These are phyloP conservation scores for Cladophialophora yegresii DNA, from an alignment of 2,329 filamentous ascomycete genomes.

Conservation along the genomic window DNA sequence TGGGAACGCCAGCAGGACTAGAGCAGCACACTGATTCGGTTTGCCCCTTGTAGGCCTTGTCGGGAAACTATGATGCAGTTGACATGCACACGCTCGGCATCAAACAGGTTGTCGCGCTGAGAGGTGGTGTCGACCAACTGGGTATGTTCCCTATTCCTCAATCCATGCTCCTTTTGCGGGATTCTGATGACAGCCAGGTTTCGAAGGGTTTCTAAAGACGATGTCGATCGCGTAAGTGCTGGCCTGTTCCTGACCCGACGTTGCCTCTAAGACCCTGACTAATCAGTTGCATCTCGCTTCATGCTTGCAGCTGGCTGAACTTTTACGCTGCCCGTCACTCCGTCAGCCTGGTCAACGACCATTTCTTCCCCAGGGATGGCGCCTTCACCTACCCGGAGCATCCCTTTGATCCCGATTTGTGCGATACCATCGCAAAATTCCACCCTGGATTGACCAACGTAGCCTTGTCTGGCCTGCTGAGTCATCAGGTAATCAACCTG, in stretches of 20 bases:
- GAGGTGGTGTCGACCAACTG: slow-evolving; percentile 18
- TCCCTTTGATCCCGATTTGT: slow-evolving; percentile 25
- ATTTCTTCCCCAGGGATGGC: slow-evolving; percentile 20
- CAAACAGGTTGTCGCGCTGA: slow-evolving; percentile 19
- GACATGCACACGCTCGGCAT: slow-evolving; percentile 27
- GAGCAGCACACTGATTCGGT: not conserved
- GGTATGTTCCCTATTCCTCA: slow-evolving; percentile 7
- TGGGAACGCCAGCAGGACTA: not conserved
- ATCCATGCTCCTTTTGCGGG: not conserved
- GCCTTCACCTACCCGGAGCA: slow-evolving; percentile 24
- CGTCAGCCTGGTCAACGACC: not conserved
- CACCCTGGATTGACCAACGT: slow-evolving; percentile 17
- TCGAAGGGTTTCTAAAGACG: slow-evolving; percentile 24
- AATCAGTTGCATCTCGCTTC: slow-evolving; percentile 7
- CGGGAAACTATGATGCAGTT: slow-evolving; percentile 24
- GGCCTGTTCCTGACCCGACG: slow-evolving; percentile 8
- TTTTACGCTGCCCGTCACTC: slow-evolving; percentile 25
- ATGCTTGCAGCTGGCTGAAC: slow-evolving; percentile 20
- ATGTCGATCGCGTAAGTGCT: slow-evolving; percentile 22
- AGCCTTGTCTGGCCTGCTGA: slow-evolving; percentile 23
- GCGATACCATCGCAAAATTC: slow-evolving; percentile 18
- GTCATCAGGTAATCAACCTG: slow-evolving; percentile 25
- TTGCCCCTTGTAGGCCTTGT: slow-evolving; percentile 15
- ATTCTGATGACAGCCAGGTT: slow-evolving; percentile 16
- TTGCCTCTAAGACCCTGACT: slow-evolving; percentile 16